Percentiles rank a stretch among this genome's conserved stretches.
Conservation (phyloP, 148 eudicot genomes). For the Cornus controversa region DNA sequence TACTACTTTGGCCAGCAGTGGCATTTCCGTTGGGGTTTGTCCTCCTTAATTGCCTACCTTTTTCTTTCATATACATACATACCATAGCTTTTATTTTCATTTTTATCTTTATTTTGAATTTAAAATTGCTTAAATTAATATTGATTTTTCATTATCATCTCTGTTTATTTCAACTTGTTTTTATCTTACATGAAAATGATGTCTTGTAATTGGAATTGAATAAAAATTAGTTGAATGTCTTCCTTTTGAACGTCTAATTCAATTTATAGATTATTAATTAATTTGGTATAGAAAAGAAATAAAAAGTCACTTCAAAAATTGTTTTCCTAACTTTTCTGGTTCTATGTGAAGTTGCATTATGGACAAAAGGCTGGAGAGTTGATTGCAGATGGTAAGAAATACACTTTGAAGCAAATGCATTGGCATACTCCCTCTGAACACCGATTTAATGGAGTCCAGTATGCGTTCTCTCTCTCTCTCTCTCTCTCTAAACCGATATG, state of each 20-base stretch:
- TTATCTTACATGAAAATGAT: too few relatives aligned
- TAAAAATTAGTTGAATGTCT: too few relatives aligned
- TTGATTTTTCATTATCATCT: too few relatives aligned
- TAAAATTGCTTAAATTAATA: background rate
- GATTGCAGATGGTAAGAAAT: conserved; percentile 44
- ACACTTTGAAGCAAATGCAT: conserved; percentile 58
- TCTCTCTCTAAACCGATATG: background rate
- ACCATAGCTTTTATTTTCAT: too few relatives aligned
- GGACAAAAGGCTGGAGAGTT: conserved; percentile 36
- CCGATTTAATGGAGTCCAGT: conserved; percentile 56
- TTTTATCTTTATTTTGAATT: background rate
- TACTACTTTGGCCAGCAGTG: conserved; percentile 35
- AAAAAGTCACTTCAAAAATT: too few relatives aligned
- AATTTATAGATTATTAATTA: too few relatives aligned
- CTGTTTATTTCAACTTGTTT: too few relatives aligned
- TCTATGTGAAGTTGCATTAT: background rate
- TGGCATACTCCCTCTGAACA: conserved; percentile 96
- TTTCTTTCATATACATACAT: too few relatives aligned
- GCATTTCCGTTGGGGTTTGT: conserved; percentile 25
- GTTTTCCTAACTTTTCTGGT: background rate
- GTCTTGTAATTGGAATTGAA: too few relatives aligned
- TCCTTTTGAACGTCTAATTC: too few relatives aligned
- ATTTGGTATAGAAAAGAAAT: too few relatives aligned
- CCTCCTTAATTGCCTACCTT: background rate
- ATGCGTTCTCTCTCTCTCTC: conserved; percentile 16